Base-by-base conservation (phyloP, 2,329 filamentous ascomycete genomes). In the Passalora sequoiae region DNA sequence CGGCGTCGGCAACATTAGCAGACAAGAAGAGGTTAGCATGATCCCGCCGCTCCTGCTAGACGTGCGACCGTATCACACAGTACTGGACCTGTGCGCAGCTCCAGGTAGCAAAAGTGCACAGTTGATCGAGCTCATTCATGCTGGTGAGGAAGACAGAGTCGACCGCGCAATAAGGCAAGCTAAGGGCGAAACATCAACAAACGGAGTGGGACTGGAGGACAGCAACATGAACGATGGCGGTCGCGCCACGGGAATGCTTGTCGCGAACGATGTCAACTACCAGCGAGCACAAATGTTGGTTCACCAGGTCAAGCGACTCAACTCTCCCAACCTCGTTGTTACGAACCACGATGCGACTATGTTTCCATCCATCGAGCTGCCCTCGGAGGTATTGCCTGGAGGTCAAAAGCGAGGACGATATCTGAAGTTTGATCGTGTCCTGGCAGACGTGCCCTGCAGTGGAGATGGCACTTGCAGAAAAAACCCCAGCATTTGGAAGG, bases 21-120 rank as follows among this genome's bases (percentile, higher is more conserved):
- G 92, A 59, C 92, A 98, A 68, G 92, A 98, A 70, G 84, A 95
- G 32, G 92, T 98, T 60, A 95, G 88, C 72, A 98, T 98, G 92
- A 97, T 98, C 51, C 92, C 92, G 19, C 92, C 92, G 19, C 77
- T 97, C 57, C 75, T 97, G 58, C 85, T 98, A 74, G 89, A 97
- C 60, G 76, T 97, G 38, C 80, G 81, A 56, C 89, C 92, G 4
- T 87, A 89, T 40, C 94, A 96, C 83, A 85, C 84, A 1, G 89
- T 96, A 7, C 71, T 98, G 57, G 92, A 98, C 66, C 83, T 98
- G 72, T 98, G 92, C 68, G 92, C 92, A 47, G 92, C 92, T 1
- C 92, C 92, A 1, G 92, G 92, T 47, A 97, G 91, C 73, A 98
- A 98, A 74, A 89, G 92, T 9, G 87, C 89, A 3, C 92, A 98